A percentile compares a stretch with the other conserved stretches of the same genome.
phyloP scores from a whole-genome alignment of 345 rosid genomes.

The Eucalyptus paniculata region DNA sequence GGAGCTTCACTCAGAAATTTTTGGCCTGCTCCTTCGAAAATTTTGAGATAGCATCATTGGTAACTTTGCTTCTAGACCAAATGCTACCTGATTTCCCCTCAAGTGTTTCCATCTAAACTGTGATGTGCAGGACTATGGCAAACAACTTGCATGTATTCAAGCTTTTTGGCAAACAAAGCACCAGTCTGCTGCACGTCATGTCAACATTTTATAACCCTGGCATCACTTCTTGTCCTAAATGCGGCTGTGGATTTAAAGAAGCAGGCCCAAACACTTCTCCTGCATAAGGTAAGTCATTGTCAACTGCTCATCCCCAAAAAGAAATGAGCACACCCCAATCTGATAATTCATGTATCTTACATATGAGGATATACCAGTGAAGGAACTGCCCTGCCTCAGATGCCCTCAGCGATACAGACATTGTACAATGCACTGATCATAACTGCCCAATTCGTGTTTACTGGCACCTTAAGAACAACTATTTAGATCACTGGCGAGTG shows the following conservation, averaged over 20 bases:
- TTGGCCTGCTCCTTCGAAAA: background rate
- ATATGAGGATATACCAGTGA: conserved; percentile 5
- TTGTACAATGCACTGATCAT: conserved; percentile 37
- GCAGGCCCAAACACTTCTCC: conserved; percentile 5
- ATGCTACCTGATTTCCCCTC: background rate
- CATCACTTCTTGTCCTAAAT: conserved; percentile 33
- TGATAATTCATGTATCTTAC: background rate
- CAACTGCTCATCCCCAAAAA: background rate
- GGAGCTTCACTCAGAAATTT: background rate
- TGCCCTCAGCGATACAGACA: background rate
- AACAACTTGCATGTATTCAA: conserved; percentile 41
- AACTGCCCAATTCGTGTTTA: conserved; percentile 42
- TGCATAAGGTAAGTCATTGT: conserved; percentile 23
- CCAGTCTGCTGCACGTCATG: conserved; percentile 42
- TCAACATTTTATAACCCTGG: conserved; percentile 39
- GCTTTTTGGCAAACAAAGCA: conserved; percentile 28
- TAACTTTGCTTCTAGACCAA: background rate
- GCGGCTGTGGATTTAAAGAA: conserved; percentile 51
- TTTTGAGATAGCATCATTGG: background rate
- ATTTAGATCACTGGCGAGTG: conserved; percentile 28
- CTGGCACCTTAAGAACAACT: conserved; percentile 46
- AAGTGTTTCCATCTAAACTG: background rate
- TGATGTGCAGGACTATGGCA: conserved; percentile 43
- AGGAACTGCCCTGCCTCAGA: background rate
- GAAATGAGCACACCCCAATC: background rate